phyloP scores from a whole-genome alignment of 345 rosid species.

The Linum trigynum region DNA sequence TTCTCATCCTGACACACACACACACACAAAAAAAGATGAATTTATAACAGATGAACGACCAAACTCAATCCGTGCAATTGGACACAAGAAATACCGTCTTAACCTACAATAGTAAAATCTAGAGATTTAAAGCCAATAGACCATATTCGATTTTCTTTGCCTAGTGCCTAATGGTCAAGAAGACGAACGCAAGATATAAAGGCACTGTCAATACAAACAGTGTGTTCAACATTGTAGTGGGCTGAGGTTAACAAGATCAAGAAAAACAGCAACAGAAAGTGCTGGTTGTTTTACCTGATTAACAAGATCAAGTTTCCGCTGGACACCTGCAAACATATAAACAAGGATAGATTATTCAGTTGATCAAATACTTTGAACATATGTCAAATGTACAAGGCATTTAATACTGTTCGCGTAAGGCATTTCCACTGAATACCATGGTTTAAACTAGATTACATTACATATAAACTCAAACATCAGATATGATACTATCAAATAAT shows the following conservation, averaged over 20 bases:
- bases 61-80: too few relatives aligned
- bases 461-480: neutral
- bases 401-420: neutral
- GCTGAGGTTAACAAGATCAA: neutral
- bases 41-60: too few relatives aligned
- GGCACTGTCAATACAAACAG: too few relatives aligned
- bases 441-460: neutral
- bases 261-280: neutral
- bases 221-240: neutral
- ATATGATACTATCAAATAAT: neutral
- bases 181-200: neutral
- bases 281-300: slow-evolving; percentile 29
- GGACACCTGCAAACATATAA: slow-evolving; percentile 34
- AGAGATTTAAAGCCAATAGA: neutral
- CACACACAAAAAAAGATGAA: neutral
- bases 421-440: neutral
- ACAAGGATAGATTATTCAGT: neutral
- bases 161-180: neutral
- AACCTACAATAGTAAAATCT: neutral
- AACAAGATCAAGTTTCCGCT: slow-evolving; percentile 48
- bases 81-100: too few relatives aligned
- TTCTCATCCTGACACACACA: slow-evolving; percentile 39
- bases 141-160: neutral
- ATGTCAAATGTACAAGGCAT: neutral
- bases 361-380: neutral